Evolutionary conservation across 2,329 filamentous ascomycete genomes (phyloP), one percentile per base, ranked within the genome.

Genomic region (Seiridium unicorne): DNA sequence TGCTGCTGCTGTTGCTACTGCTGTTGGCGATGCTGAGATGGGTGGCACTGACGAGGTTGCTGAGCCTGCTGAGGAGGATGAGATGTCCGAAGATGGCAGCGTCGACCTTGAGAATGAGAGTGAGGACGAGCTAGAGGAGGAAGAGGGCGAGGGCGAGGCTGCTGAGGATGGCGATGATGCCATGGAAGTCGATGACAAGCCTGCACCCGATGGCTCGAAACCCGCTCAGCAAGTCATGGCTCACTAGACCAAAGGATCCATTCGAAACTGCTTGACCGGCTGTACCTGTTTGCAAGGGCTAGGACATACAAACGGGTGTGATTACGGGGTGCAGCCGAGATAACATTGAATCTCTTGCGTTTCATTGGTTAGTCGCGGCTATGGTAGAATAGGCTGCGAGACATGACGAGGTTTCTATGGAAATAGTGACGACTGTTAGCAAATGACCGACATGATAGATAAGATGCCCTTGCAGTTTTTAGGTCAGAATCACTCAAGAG

Each of bases 81-180:
- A 85, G 58, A 77, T 76, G 61, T 88, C 86, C 44, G 88, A 91
- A 58, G 87, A 84, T 58, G 89, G 85, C 63, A 89, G 86, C 68
- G 89, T 91, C 71, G 89, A 91, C 71, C 83, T 91, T 38, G 89
- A 90, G 70, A 87, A 87, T 55, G 88, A 91, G 72, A 89, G 83
- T 65, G 85, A 84, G 61, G 88, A 87, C 47, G 86, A 85, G 58
- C 86, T 89, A 4, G 84, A 86, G 44, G 86, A 87, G 7, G 80
- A 84, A 6, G 75, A 77, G 59, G 75, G 70, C 31, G 76, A 73
- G 44, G 69, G 63, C 31, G 62, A 60, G 9, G 55, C 44, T 13
- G 62, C 60, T 40, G 70, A 70, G 26, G 74, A 59, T 55, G 74
- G 74, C 46, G 77, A 78, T 58, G 77, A 74, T 53, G 72, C 74